Conservation (phyloP, 352 stramenopile genomes). For the Blastocystis sp. region DNA sequence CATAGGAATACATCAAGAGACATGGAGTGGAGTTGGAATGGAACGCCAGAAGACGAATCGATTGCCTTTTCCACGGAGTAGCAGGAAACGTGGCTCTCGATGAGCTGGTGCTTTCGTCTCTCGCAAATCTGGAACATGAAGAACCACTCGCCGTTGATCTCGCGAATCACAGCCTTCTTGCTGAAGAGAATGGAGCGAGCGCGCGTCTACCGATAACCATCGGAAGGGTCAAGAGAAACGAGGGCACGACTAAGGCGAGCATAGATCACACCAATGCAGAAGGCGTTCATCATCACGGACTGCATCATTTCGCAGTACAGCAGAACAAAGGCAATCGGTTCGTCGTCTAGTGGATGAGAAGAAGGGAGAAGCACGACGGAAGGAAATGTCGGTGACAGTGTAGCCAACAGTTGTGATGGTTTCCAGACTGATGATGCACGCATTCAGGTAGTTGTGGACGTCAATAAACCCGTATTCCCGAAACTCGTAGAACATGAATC, state of each 20-base stretch:
- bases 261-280: constrained; percentile 68
- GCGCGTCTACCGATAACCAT: constrained; percentile 36
- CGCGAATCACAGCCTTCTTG: constrained; percentile 80
- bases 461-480: constrained; percentile 64
- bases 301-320: constrained; percentile 62
- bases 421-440: constrained; percentile 63
- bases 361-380: neutral
- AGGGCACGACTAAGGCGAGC: constrained; percentile 49
- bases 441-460: constrained; percentile 60
- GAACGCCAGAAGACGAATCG: neutral
- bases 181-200: constrained; percentile 78
- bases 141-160: constrained; percentile 83
- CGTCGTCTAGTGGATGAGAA: constrained; percentile 54
- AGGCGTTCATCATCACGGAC: constrained; percentile 59
- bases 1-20: constrained; percentile 10
- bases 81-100: constrained; percentile 69
- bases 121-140: constrained; percentile 86
- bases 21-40: constrained; percentile 42
- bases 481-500: constrained; percentile 51
- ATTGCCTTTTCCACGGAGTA: constrained; percentile 66
- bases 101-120: constrained; percentile 79
- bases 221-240: neutral
- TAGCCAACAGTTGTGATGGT: constrained; percentile 68
- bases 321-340: constrained; percentile 54
- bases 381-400: constrained; percentile 68